Base-by-base conservation (phyloP, 2,329 filamentous ascomycete species). In the Fusarium oligoseptatum region DNA sequence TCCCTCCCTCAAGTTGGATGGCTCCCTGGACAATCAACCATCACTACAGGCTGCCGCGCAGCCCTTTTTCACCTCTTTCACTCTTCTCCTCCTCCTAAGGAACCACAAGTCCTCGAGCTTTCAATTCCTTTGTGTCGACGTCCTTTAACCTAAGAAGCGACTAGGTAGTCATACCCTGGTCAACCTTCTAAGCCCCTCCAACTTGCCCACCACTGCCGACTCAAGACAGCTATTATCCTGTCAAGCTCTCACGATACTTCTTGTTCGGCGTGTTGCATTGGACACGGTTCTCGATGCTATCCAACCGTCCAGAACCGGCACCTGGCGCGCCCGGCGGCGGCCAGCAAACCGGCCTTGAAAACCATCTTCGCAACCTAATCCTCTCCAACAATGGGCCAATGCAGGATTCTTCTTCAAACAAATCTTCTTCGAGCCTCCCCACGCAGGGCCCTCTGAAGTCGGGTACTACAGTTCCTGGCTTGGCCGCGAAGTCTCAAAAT, bases 331-430 rank as follows among this genome's bases (percentile, higher is more conserved):
- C 73, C 32, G 20, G 7, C 27, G 57, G 39, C 24, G 52, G 37
- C 50, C 57, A 57, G 17, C 41, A 72, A 17, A 34, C 72, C 7
- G 84, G 71, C 43, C 82, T 92, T 9, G 91, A 93, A 77, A 85
- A 88, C 60, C 89, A 87, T 63, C 82, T 93, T 43, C 88, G 90
- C 55, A 85, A 84, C 68, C 87, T 93, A 80, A 92, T 92, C 34
- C 83, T 93, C 60, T 86, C 84, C 71, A 89, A 90, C 78, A 82
- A 84, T 58, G 81, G 80, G 68, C 67, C 78, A 41, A 45, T 50
- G 29, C 56, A 68, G 43, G 32, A 63, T n/a, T 36, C 73, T 32
- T 64, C 66, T 41, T 43, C 50, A 27, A 67, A n/a, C 68, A 32
- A 27, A 15, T 55, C 74, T 64, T 22, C 58, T 45, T 37, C 58